Evolutionary conservation across 805 yeast species (phyloP).

Genomic region (Yamadazyma insecticola): DNA sequence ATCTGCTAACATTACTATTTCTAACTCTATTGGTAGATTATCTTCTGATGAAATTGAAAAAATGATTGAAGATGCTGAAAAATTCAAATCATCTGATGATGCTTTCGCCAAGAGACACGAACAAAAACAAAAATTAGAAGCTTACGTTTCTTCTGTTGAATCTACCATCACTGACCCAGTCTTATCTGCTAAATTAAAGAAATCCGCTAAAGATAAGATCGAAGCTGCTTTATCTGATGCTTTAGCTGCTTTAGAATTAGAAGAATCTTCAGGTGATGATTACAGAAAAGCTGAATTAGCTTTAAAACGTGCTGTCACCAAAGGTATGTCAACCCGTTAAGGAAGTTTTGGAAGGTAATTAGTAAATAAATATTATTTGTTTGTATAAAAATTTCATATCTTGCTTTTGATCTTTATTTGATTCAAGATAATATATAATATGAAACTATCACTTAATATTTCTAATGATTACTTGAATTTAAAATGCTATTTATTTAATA

Average conservation of each 20-base stretch:
- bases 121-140: constrained; percentile 98
- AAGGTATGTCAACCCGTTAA: constrained; percentile 98
- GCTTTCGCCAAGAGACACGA: constrained; percentile 99
- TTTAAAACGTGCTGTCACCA: constrained; percentile 98
- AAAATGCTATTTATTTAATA: constrained; percentile 1
- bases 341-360: constrained; percentile 15
- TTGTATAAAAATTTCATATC: constrained; percentile 8
- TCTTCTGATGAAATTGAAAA: constrained; percentile 46
- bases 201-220: constrained; percentile 94
- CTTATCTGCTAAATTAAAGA: constrained; percentile 95
- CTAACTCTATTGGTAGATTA: constrained; percentile 48
- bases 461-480: no score
- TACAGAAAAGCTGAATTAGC: constrained; percentile 98
- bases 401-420: neutral
- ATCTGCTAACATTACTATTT: constrained; percentile 47
- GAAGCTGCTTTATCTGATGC: constrained; percentile 98
- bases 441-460: neutral
- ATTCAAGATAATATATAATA: neutral
- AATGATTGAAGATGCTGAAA: constrained; percentile 46
- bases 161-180: constrained; percentile 97
- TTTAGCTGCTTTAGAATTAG: constrained; percentile 93
- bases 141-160: constrained; percentile 95
- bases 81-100: constrained; percentile 94
- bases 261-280: constrained; percentile 95
- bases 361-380: constrained; percentile 6